Conservation (phyloP, 345 rosid genomes). For the Linum usitatissimum region DNA sequence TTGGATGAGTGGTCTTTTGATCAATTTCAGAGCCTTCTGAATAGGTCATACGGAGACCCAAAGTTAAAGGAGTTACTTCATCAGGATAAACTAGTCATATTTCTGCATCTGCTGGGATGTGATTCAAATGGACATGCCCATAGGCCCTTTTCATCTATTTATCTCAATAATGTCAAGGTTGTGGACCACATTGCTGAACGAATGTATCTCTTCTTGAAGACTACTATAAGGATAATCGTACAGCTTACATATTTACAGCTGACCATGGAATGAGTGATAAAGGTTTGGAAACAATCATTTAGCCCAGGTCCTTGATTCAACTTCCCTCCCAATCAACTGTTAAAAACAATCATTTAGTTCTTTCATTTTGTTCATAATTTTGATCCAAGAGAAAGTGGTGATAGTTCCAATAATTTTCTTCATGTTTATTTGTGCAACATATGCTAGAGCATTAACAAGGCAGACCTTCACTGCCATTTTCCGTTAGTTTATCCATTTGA, state of each 20-base stretch:
- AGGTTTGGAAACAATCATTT: slow-evolving; percentile 33
- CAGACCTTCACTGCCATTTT: neutral
- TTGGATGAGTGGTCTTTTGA: slow-evolving; percentile 98
- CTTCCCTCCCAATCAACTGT: no score
- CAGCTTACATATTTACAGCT: slow-evolving; percentile 84
- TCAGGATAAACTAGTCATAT: slow-evolving; percentile 76
- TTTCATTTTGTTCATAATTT: neutral
- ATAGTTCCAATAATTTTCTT: neutral
- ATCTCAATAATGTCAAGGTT: slow-evolving; percentile 91
- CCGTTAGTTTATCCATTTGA: neutral
- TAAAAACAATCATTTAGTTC: neutral
- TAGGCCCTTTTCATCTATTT: slow-evolving; percentile 84
- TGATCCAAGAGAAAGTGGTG: neutral
- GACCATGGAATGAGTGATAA: slow-evolving; percentile 99
- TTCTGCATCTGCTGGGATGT: slow-evolving; percentile 93
- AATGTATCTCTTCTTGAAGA: slow-evolving; percentile 68
- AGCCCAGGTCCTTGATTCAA: neutral
- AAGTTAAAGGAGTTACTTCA: slow-evolving; percentile 63
- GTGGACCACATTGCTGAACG: slow-evolving; percentile 78
- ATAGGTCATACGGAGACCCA: slow-evolving; percentile 62
- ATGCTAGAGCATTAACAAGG: neutral
- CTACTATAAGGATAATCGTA: slow-evolving; percentile 77
- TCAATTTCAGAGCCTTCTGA: slow-evolving; percentile 82
- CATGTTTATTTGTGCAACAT: neutral
- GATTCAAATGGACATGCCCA: slow-evolving; percentile 98